Conservation (phyloP, 2,329 filamentous ascomycete species). For the Zymoseptoria ardabiliae region DNA sequence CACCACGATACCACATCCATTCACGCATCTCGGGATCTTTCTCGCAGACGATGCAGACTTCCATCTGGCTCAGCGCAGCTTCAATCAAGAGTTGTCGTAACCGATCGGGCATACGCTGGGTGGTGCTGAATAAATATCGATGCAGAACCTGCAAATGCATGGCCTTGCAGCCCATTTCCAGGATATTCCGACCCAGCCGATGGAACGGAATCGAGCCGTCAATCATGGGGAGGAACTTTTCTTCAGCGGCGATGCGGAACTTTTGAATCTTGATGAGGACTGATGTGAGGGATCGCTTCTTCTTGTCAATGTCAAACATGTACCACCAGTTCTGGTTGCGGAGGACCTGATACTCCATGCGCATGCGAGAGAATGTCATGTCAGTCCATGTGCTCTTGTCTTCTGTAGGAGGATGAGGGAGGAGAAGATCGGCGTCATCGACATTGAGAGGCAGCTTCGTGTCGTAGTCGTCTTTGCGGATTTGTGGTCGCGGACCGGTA, state of each 20-base stretch:
- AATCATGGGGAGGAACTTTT: conserved; percentile 58
- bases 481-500: conserved; percentile 63
- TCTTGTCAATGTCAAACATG: conserved; percentile 55
- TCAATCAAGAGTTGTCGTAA: conserved; percentile 57
- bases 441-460: conserved; percentile 65
- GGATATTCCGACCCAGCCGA: conserved; percentile 55
- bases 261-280: conserved; percentile 62
- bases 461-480: conserved; percentile 68
- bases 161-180: conserved; percentile 56
- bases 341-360: conserved; percentile 68
- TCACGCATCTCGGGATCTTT: conserved; percentile 44
- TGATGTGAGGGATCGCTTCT: conserved; percentile 54
- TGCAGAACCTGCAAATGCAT: conserved; percentile 62
- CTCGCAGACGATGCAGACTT: conserved; percentile 50
- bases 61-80: conserved; percentile 49
- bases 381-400: conserved; percentile 57
- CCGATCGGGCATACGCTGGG: conserved; percentile 51
- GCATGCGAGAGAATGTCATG: conserved; percentile 59
- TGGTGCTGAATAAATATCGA: conserved; percentile 52
- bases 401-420: conserved; percentile 34
- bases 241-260: conserved; percentile 57
- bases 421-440: conserved; percentile 56
- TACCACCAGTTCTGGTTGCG: conserved; percentile 64
- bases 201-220: conserved; percentile 55
- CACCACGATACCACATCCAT: conserved; percentile 65